These are phyloP conservation scores for Mycena latifolia DNA, from an alignment of 768 basidiomycete genomes.

Conservation along the genomic window DNA sequence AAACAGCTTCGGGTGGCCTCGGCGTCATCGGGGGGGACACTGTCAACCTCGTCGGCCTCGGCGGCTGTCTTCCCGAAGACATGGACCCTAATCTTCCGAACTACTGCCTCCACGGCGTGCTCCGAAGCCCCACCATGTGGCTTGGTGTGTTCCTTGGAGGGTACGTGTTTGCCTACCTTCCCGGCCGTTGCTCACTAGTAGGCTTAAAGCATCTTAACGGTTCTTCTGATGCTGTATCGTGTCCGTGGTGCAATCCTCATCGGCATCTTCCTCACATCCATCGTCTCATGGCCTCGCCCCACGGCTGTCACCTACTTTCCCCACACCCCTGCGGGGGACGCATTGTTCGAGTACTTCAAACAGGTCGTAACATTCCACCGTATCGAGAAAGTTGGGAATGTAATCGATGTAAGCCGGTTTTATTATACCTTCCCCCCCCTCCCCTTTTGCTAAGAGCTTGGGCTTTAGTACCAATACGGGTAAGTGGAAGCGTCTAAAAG, in stretches of 20 bases:
- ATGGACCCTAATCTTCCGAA: slow-evolving; percentile 57
- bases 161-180: slow-evolving; percentile 50
- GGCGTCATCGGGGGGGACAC: slow-evolving; percentile 82
- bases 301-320: slow-evolving; percentile 89
- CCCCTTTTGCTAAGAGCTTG: not conserved
- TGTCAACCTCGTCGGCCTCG: slow-evolving; percentile 78
- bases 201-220: slow-evolving; percentile 71
- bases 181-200: not conserved
- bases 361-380: slow-evolving; percentile 83
- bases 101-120: slow-evolving; percentile 73
- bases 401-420: slow-evolving; percentile 65
- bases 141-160: slow-evolving; percentile 90
- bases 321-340: slow-evolving; percentile 74
- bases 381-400: slow-evolving; percentile 72
- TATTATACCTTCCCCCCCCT: not conserved
- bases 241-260: slow-evolving; percentile 86
- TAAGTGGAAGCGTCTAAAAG: too few species aligned
- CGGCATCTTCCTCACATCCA: slow-evolving; percentile 86
- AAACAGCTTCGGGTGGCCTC: slow-evolving; percentile 72
- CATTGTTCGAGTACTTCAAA: slow-evolving; percentile 87
- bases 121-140: slow-evolving; percentile 87
- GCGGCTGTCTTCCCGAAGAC: slow-evolving; percentile 76
- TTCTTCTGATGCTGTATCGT: slow-evolving; percentile 87
- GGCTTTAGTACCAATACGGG: slow-evolving; percentile 61
- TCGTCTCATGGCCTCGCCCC: slow-evolving; percentile 90